phyloP scores from a whole-genome alignment of 331 rosid species.

The Acacia concinna region DNA sequence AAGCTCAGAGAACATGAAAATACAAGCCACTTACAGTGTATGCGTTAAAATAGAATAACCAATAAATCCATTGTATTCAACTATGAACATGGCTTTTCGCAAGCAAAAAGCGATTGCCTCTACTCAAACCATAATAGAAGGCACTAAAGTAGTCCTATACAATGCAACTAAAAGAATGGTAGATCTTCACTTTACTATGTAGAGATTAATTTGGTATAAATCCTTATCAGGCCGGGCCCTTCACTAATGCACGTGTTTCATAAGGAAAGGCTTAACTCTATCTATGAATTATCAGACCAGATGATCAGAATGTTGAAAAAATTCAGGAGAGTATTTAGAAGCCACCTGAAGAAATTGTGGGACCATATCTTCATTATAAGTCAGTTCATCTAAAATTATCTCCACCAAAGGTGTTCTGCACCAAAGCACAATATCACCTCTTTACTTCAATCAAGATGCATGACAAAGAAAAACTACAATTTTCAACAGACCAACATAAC shows the following conservation, averaged over 20 bases:
- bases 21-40: neutral
- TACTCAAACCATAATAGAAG: neutral
- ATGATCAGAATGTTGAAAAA: constrained; percentile 2
- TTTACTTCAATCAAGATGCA: constrained; percentile 12
- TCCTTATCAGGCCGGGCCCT: constrained; percentile 5
- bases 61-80: neutral
- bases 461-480: neutral
- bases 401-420: constrained; percentile 77
- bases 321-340: constrained; percentile 7
- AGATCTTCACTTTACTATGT: neutral
- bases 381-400: constrained; percentile 76
- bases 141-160: neutral
- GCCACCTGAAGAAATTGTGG: constrained; percentile 76
- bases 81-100: neutral
- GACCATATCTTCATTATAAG: constrained; percentile 56
- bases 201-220: constrained; percentile 22
- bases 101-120: neutral
- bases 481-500: neutral
- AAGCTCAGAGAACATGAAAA: neutral
- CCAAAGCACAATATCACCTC: constrained; percentile 30
- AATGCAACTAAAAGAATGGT: neutral
- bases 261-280: constrained; percentile 8
- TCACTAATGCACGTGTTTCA: neutral
- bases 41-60: neutral
- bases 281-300: neutral